Evolutionary conservation across 2,329 filamentous ascomycete genomes (phyloP), one percentile per base, ranked within the genome.

Genomic region (Phaeosphaeriaceae sp.): DNA sequence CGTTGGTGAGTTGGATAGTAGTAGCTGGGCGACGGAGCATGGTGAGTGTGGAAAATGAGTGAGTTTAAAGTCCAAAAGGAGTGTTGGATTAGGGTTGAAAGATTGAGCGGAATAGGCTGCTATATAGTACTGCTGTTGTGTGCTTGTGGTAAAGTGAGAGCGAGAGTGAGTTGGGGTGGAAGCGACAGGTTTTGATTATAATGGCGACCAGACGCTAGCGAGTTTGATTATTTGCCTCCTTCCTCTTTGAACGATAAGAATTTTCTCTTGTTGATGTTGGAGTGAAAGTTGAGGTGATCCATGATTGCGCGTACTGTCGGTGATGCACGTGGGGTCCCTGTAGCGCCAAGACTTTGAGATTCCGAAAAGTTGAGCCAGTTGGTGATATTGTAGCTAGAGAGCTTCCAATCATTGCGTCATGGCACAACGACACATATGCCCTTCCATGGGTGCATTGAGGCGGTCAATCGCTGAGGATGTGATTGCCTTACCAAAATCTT

Each of bases 21-120:
- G 88, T 91, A 9, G 87, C 81, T 13, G 84, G 81, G 37, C 87
- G 83, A 61, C 86, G 84, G 60, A 88, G 84, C 85, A 88, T 87
- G 6, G 29, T 73, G 52, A 30, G 28, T 17, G 36, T 39, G n/a
- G 21, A 29, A 16, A 34, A 21, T 8, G 35, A 40, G 13, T 21
- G 33, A 8, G 15, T 15, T 8, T 23, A 8, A 9, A 12, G 26
- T 1, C 11, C 16, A 29, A 42, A 37, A 33, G n/a, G 20, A 34
- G 29, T 42, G 39, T 32, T n/a, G n/a, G n/a, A 28, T 6, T 17
- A 30, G 21, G 6, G 33, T 17, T 28, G 37, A 52, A 48, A 9
- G 49, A 55, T 12, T 42, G 52, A 44, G 42, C 32, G 20, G 34
- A 43, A 38, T 29, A 35, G 15, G 15, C 36, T 17, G 28, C 30